These are phyloP conservation scores for Cephaloascus albidus DNA, from an alignment of 805 yeast genomes.

Conservation along the genomic window DNA sequence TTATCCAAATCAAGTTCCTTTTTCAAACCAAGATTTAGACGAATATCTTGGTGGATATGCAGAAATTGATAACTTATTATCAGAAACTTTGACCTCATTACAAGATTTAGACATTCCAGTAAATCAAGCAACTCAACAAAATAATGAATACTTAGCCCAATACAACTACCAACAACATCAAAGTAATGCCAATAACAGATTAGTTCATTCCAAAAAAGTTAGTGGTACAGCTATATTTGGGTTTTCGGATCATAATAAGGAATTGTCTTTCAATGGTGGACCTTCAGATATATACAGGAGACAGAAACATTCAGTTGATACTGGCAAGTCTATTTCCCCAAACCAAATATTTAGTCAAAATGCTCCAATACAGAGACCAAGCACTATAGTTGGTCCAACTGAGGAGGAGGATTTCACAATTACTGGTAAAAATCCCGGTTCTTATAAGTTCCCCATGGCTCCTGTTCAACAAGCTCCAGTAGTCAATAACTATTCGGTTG, in stretches of 20 bases:
- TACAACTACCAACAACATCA: not conserved
- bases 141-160: not conserved
- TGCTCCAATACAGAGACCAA: not conserved
- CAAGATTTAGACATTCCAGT: not conserved
- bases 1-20: not conserved
- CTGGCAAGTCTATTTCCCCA: not conserved
- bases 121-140: not conserved
- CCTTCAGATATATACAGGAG: slow-evolving; percentile 11
- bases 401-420: slow-evolving; percentile 32
- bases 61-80: not conserved
- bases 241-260: slow-evolving; percentile 52
- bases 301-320: not conserved
- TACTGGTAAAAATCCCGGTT: slow-evolving; percentile 34
- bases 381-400: not conserved
- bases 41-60: not conserved
- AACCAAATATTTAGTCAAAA: not conserved
- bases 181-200: too few relatives aligned
- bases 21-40: not conserved
- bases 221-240: slow-evolving; percentile 84
- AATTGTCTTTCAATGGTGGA: slow-evolving; percentile 49
- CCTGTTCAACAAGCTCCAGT: slow-evolving; percentile 8
- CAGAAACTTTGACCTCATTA: not conserved
- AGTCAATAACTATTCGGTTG: slow-evolving; percentile 26
- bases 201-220: slow-evolving; percentile 54
- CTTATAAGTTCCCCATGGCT: slow-evolving; percentile 48